Conservation (phyloP, 2,329 filamentous ascomycete species). For the Colletotrichum liaoningense region DNA sequence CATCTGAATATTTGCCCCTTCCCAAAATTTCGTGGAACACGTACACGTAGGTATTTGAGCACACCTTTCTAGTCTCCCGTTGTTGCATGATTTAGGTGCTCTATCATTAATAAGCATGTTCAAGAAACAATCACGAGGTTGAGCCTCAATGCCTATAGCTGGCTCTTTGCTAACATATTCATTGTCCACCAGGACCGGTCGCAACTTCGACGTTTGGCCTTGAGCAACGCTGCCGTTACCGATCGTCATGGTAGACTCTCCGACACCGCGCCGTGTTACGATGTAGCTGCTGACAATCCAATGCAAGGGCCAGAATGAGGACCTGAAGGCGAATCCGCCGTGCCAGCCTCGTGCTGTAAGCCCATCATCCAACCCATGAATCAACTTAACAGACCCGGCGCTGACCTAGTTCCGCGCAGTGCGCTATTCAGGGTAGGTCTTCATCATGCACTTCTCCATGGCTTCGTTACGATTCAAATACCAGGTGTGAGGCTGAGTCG, state of each 20-base stretch:
- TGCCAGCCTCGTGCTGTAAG: slow-evolving; percentile 87
- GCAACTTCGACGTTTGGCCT: not conserved
- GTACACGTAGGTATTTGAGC: not conserved
- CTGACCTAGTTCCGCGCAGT: slow-evolving; percentile 61
- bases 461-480: not conserved
- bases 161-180: not conserved
- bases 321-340: slow-evolving; percentile 79
- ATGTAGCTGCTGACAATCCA: not conserved
- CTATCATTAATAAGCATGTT: not conserved
- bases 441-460: not conserved
- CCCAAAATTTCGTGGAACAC: not conserved
- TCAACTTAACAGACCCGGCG: not conserved
- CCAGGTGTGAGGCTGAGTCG: not conserved
- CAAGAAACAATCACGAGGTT: not conserved
- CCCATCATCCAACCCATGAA: not conserved
- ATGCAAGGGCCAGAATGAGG: slow-evolving; percentile 65
- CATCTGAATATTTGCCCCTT: not conserved
- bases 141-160: not conserved
- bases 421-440: slow-evolving; percentile 84
- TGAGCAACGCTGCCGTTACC: not conserved
- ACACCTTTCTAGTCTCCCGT: not conserved
- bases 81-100: not conserved
- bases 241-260: slow-evolving; percentile 3
- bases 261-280: not conserved
- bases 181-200: not conserved